Percentiles rank a stretch among this genome's conserved stretches.
Conservation (phyloP, 202 grass and related monocot species). For the Cymbopogon flexuosus region DNA sequence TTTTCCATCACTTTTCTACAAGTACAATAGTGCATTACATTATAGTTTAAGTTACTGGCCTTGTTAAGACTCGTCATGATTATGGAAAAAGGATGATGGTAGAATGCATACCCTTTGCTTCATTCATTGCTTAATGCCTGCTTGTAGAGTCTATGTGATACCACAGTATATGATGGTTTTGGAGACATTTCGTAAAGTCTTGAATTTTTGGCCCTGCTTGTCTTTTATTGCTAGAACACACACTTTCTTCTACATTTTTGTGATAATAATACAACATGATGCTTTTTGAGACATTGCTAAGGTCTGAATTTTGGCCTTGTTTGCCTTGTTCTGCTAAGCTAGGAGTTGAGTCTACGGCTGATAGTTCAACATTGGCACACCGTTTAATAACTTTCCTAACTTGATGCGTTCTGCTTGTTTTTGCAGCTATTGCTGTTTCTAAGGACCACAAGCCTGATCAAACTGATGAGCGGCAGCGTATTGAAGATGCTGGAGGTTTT, state of each 20-base stretch:
- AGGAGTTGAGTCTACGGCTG: background rate
- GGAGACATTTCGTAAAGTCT: background rate
- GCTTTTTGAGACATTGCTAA: background rate
- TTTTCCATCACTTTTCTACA: conserved; percentile 6
- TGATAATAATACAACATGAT: background rate
- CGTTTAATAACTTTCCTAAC: conserved; percentile 1
- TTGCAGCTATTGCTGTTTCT: conserved; percentile 77
- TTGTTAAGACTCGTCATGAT: background rate
- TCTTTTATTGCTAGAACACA: background rate
- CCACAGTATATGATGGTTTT: background rate
- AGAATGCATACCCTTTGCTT: background rate
- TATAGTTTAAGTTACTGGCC: background rate
- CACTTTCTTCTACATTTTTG: background rate
- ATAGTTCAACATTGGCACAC: background rate
- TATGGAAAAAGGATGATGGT: background rate
- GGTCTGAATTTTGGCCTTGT: background rate
- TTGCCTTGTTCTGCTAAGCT: conserved; percentile 10
- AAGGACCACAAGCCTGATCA: conserved; percentile 96
- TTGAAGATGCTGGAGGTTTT: conserved; percentile 93
- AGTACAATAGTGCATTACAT: background rate
- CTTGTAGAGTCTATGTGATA: background rate
- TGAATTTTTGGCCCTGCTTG: background rate
- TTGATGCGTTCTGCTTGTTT: conserved; percentile 3
- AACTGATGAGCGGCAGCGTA: conserved; percentile 80
- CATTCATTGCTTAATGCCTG: conserved; percentile 2